Conservation (phyloP, 345 rosid species). For the Eucalyptus pauciflora region DNA sequence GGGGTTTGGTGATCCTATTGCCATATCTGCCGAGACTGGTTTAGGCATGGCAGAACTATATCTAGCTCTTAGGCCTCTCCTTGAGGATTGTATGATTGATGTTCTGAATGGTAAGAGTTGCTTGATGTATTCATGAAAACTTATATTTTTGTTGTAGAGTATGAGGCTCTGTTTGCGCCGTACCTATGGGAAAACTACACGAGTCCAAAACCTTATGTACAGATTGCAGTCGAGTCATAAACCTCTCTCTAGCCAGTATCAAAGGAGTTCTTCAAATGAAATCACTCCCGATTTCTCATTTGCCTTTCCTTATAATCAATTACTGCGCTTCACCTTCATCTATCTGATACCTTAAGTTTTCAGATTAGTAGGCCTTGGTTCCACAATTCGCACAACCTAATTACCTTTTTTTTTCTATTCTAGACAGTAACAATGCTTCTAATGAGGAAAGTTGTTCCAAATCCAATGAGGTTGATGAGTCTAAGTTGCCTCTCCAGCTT, state of each 20-base stretch:
- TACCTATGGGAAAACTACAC: neutral
- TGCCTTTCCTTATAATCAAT: neutral
- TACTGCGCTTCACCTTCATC: neutral
- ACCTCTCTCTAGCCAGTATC: neutral
- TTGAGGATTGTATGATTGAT: slow-evolving; percentile 53
- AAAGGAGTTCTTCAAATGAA: neutral
- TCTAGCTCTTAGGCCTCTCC: slow-evolving; percentile 54
- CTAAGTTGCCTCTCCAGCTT: slow-evolving; percentile 76
- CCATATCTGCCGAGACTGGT: slow-evolving; percentile 95
- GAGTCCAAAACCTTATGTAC: neutral
- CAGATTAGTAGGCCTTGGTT: neutral
- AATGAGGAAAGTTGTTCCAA: slow-evolving; percentile 3
- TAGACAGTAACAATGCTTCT: neutral
- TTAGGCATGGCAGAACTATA: slow-evolving; percentile 82
- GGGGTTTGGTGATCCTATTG: slow-evolving; percentile 89
- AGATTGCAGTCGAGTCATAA: neutral
- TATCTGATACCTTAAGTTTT: neutral
- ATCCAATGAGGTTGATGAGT: slow-evolving; percentile 44
- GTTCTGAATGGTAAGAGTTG: slow-evolving; percentile 38
- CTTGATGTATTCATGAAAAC: neutral
- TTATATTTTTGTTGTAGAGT: neutral
- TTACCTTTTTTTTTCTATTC: neutral
- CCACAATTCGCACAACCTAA: neutral
- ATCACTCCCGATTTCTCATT: neutral
- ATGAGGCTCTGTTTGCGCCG: neutral